Base-by-base conservation (phyloP, 208 protist genomes). In the Trypanosoma platydactyli region DNA sequence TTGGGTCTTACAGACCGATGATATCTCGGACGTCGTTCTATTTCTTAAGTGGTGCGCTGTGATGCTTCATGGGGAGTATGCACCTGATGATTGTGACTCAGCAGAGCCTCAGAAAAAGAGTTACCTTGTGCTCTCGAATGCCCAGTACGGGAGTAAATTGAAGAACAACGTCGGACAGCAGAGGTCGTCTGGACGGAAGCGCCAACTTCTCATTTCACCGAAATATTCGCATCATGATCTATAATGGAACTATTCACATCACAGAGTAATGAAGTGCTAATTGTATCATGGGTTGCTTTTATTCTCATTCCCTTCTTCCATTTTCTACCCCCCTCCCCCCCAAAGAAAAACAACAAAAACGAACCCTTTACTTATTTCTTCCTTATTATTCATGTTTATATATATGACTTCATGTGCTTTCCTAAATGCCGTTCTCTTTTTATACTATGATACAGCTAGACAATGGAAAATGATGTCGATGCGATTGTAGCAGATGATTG, bases 11-110 rank as follows among this genome's bases (percentile, higher is more conserved):
- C 77, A 96, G 27, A 91, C 88, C 0, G 86, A 94, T 59, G 79
- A 93, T 70, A 79, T 94, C 24, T 69, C 82, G 11, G 91, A 96
- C 44, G 71, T 93, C 18, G 40, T 80, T 9, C 55, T 78, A 1
- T 96, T 92, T 57, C 46, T 91, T 38, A 94, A 94, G 67, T 91
- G 84, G 84, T 94, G 88, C 54, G 88, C 86, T 0, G 86, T 96
- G 13, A 77, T 71, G 22, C 62, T 77, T 29, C 88, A 96, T 73
- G 86, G 82, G 70, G 75, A 91, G 58, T 67, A 89, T 58, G 68
- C 75, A 38, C 38, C 68, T 20, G 68, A 79, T 54, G 75, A 74
- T 25, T 73, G 67, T 63, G 71, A 66, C 18, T 30, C 42, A 18
- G 27, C 51, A 20, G 61, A 64, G 25, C 38, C 9, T 35, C 56